A percentile compares a stretch with the other conserved stretches of the same genome.
phyloP scores from a whole-genome alignment of 176 grass and related monocot genomes.

The Puccinellia tenuiflora region DNA sequence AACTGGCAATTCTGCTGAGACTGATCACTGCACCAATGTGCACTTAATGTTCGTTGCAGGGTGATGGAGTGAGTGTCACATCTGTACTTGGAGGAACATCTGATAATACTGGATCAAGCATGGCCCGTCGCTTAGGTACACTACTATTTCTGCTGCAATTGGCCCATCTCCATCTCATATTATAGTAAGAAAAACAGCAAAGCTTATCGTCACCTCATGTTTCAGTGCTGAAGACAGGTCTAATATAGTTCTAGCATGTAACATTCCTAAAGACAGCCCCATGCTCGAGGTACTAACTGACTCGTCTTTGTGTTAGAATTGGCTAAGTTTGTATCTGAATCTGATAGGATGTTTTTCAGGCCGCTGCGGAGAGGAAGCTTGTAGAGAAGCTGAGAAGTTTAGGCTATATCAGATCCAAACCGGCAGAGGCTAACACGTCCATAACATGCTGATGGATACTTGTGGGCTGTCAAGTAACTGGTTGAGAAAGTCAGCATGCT shows the following conservation, averaged over 20 bases:
- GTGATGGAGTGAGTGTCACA: slow-evolving; percentile 56
- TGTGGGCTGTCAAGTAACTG: background rate
- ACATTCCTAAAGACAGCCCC: slow-evolving; percentile 83
- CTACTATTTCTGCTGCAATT: slow-evolving; percentile 7
- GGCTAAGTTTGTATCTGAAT: background rate
- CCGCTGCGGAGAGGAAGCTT: slow-evolving; percentile 74
- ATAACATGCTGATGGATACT: background rate
- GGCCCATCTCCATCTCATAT: background rate
- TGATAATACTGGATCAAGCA: slow-evolving; percentile 79
- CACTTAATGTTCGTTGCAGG: slow-evolving; percentile 34
- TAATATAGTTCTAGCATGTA: slow-evolving; percentile 76
- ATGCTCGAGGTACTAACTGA: slow-evolving; percentile 59
- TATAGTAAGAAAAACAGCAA: background rate
- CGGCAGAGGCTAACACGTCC: slow-evolving; percentile 10
- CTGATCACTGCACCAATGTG: background rate
- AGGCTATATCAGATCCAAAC: slow-evolving; percentile 45
- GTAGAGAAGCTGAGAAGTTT: slow-evolving; percentile 67
- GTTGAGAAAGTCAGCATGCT: background rate
- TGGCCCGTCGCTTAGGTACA: slow-evolving; percentile 77
- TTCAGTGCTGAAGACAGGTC: slow-evolving; percentile 73
- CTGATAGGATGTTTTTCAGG: slow-evolving; percentile 36
- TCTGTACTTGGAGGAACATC: slow-evolving; percentile 80
- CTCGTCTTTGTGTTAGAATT: background rate
- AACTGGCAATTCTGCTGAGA: background rate
- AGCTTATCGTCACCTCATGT: slow-evolving; percentile 17